Percentiles rank a stretch among this genome's conserved stretches.
Evolutionary conservation across 371 early-diverging fungal genomes (phyloP).

Genomic region (Blyttiomyces sp.): DNA sequence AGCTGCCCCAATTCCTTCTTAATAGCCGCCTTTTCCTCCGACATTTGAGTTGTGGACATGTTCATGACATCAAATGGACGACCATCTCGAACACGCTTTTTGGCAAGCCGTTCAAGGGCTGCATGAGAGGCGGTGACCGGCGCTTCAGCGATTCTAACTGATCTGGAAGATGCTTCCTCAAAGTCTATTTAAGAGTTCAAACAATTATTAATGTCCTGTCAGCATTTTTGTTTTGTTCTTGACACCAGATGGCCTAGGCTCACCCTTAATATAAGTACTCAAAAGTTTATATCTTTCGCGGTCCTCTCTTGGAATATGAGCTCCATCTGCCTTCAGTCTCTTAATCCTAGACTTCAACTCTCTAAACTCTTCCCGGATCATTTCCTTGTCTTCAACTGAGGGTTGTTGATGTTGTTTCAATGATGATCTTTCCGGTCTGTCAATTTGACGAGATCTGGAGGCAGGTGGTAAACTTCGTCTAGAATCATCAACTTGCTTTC

Average conservation of each 20-base stretch:
- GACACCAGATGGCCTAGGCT: too few species aligned
- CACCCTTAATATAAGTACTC: constrained; percentile 9
- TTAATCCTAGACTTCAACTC: constrained; percentile 3
- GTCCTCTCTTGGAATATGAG: constrained; percentile 9
- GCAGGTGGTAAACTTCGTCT: too few species aligned
- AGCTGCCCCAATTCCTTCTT: constrained; percentile 25
- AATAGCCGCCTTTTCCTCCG: constrained; percentile 25
- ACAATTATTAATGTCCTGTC: background rate
- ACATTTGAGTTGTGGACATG: constrained; percentile 20
- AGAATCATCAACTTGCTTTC: too few species aligned
- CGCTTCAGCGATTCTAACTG: too few species aligned
- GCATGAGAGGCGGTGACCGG: too few species aligned
- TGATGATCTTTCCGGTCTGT: too few species aligned
- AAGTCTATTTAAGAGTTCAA: background rate
- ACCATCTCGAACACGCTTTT: constrained; percentile 12
- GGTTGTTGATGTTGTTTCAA: too few species aligned
- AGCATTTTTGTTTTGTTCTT: background rate
- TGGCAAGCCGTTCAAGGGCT: constrained; percentile 12
- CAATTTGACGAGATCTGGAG: too few species aligned
- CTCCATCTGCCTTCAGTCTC: background rate
- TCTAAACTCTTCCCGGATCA: constrained; percentile 14
- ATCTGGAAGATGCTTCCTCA: background rate
- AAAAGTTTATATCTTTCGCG: constrained; percentile 12
- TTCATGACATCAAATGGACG: constrained; percentile 18
- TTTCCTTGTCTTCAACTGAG: too few species aligned